These are phyloP conservation scores for Trichoderma semiorbis DNA, from an alignment of 2,329 filamentous ascomycete genomes.

Conservation along the genomic window DNA sequence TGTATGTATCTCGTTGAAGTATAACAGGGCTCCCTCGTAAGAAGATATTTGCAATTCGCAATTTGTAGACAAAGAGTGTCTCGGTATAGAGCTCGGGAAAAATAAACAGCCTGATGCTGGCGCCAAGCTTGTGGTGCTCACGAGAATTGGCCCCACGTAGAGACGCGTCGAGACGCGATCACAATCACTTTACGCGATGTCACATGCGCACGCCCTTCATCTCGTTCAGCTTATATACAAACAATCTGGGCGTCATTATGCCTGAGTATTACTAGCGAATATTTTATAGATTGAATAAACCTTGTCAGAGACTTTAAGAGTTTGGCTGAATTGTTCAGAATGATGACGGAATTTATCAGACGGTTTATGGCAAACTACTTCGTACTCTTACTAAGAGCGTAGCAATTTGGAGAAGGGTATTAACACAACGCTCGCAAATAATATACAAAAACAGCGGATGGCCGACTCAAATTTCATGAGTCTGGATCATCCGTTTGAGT, in stretches of 20 bases:
- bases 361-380: background rate
- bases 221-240: background rate
- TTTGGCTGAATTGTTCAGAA: background rate
- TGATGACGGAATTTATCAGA: background rate
- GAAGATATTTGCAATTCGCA: background rate
- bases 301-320: background rate
- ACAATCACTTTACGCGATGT: slow-evolving; percentile 20
- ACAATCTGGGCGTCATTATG: background rate
- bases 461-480: background rate
- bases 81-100: background rate
- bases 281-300: background rate
- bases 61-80: background rate
- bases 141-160: slow-evolving; percentile 19
- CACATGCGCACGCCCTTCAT: slow-evolving; percentile 17
- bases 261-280: background rate
- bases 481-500: background rate
- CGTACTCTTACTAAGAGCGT: background rate
- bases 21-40: background rate
- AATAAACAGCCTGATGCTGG: background rate
- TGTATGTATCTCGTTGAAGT: background rate
- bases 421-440: background rate
- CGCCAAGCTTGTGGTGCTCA: background rate
- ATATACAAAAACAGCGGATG: background rate
- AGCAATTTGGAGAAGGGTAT: background rate
- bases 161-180: slow-evolving; percentile 24